phyloP scores from a whole-genome alignment of 768 basidiomycete species.

The Tephrocybe sp. region DNA sequence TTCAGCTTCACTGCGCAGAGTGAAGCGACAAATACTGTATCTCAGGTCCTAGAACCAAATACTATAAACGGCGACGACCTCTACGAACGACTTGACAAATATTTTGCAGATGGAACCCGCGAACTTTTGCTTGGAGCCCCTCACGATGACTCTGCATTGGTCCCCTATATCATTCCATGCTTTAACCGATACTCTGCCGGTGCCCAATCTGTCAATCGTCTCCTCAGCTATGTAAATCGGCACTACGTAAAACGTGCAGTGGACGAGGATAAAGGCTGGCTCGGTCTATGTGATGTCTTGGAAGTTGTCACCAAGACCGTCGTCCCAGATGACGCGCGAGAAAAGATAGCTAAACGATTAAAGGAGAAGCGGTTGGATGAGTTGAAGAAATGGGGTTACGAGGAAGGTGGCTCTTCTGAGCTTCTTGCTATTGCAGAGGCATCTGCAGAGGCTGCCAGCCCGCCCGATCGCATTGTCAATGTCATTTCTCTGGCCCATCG shows the following conservation, averaged over 20 bases:
- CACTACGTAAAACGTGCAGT: conserved; percentile 74
- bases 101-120: conserved; percentile 58
- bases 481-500: conserved; percentile 64
- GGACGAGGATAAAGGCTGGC: conserved; percentile 79
- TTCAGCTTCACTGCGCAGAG: conserved; percentile 54
- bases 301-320: conserved; percentile 56
- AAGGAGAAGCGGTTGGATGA: conserved; percentile 61
- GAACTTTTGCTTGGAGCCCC: conserved; percentile 64
- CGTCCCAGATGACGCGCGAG: conserved; percentile 50
- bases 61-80: conserved; percentile 60
- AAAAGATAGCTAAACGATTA: conserved; percentile 55
- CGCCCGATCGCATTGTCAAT: conserved; percentile 62
- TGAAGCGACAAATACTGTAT: conserved; percentile 37
- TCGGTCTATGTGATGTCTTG: conserved; percentile 63
- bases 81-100: conserved; percentile 71
- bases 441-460: conserved; percentile 72
- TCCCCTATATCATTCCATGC: conserved; percentile 68
- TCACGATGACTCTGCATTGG: conserved; percentile 60
- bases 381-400: conserved; percentile 70
- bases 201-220: conserved; percentile 64
- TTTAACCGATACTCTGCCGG: conserved; percentile 72
- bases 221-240: conserved; percentile 77
- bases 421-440: conserved; percentile 57
- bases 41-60: conserved; percentile 25
- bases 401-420: conserved; percentile 47